Conservation (phyloP, 2,329 filamentous ascomycete genomes). For the Xylariaceae sp. region DNA sequence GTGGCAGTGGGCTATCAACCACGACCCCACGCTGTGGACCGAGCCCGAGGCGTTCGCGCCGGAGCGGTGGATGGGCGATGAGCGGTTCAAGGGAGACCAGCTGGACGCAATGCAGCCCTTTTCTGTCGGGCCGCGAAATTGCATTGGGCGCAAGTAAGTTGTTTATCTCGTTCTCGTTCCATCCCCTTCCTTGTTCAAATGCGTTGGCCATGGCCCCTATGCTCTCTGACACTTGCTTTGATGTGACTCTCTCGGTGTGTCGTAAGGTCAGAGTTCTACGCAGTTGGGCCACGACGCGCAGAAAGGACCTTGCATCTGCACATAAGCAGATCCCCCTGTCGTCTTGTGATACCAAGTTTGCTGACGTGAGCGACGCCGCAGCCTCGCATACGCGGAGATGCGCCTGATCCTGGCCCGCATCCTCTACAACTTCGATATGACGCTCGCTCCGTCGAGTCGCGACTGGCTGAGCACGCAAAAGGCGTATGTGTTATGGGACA, state of each 20-base stretch:
- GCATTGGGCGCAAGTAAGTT: slow-evolving; percentile 34
- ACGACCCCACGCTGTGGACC: slow-evolving; percentile 29
- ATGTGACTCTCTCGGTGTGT: too few relatives aligned
- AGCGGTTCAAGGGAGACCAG: slow-evolving; percentile 26
- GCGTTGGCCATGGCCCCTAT: background rate
- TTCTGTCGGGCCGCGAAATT: slow-evolving; percentile 32
- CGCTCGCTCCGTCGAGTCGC: slow-evolving; percentile 18
- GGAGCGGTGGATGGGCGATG: slow-evolving; percentile 31
- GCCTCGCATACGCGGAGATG: slow-evolving; percentile 37
- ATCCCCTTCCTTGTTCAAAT: background rate
- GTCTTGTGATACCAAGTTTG: too few relatives aligned
- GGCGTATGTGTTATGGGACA: slow-evolving; percentile 28
- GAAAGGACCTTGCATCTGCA: too few relatives aligned
- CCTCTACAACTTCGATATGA: slow-evolving; percentile 34
- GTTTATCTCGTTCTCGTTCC: background rate
- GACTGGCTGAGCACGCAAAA: slow-evolving; percentile 26
- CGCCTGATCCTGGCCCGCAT: slow-evolving; percentile 32
- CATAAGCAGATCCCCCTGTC: too few relatives aligned
- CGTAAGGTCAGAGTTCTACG: too few relatives aligned
- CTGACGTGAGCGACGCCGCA: slow-evolving; percentile 9
- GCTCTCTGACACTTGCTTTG: background rate
- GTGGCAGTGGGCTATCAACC: slow-evolving; percentile 31
- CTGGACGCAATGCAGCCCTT: slow-evolving; percentile 32
- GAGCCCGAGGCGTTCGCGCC: slow-evolving; percentile 33
- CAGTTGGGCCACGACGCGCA: too few relatives aligned